phyloP scores from a whole-genome alignment of 768 basidiomycete genomes.

The Russula griseocarnosa region DNA sequence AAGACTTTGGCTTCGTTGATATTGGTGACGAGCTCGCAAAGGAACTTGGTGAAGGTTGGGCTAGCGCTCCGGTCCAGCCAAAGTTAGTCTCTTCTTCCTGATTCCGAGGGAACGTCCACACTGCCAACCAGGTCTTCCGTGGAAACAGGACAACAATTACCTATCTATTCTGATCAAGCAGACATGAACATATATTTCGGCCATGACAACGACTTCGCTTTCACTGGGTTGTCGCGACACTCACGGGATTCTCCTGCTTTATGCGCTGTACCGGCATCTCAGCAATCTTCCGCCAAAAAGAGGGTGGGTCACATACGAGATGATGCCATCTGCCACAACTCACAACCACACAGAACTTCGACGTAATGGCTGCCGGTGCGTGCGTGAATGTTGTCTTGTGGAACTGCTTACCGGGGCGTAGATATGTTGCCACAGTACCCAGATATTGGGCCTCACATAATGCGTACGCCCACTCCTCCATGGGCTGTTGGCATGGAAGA shows the following conservation, averaged over 20 bases:
- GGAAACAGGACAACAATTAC: constrained; percentile 6
- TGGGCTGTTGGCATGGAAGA: constrained; percentile 9
- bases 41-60: constrained; percentile 74
- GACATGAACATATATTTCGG: constrained; percentile 34
- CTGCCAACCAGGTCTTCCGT: constrained; percentile 1
- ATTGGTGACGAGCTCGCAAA: constrained; percentile 71
- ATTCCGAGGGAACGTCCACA: background rate
- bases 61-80: constrained; percentile 33
- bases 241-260: background rate
- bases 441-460: constrained; percentile 5
- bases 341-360: constrained; percentile 16
- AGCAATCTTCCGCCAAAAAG: constrained; percentile 14
- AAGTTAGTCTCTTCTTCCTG: background rate
- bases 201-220: constrained; percentile 28
- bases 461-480: constrained; percentile 21
- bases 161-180: constrained; percentile 18
- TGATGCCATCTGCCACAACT: background rate
- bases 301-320: constrained; percentile 15
- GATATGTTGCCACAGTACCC: constrained; percentile 11
- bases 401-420: background rate
- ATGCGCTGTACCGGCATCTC: background rate
- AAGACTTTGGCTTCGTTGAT: constrained; percentile 53
- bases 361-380: constrained; percentile 16
- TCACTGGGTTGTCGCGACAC: constrained; percentile 5
- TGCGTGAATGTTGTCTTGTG: background rate